Base-by-base conservation (phyloP, 2,329 filamentous ascomycete species). In the Beauveria caledonica region DNA sequence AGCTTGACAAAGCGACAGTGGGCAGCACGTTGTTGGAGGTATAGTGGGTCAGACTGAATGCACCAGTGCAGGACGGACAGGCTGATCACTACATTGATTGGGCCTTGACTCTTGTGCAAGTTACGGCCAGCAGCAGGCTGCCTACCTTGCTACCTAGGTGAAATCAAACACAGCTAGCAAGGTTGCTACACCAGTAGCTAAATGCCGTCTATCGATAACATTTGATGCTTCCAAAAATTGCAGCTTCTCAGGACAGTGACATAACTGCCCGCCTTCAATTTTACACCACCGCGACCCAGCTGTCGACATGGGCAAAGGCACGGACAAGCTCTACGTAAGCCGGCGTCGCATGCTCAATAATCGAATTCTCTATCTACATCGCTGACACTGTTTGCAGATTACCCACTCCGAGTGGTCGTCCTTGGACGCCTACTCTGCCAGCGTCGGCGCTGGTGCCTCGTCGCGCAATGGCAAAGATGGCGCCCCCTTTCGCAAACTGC, bases 391-490 rank as follows among this genome's bases (percentile, higher is more conserved):
- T 19, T 17, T 25, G 1, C 60, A 78, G 73, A 99, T 99, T 70
- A 99, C 94, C 60, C 95, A 99, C 77, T 95, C 90, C 45, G 94
- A 99, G 80, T 99, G 94, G 94, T 87, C 91, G 8, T 96, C 92
- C 6, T 86, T 88, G 52, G 92, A 97, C 74, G 86, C 90, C 62
- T 97, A 90, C 75, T 89, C 89, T 36, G 91, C 92, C 66, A 92
- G 86, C 71, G 87, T 83, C 29, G 89, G 89, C 67, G 81, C 87
- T 60, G 86, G 85, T 67, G 84, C 88, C 60, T 72, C 82, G 71
- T 74, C 80, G 73, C 72, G 80, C 52, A 75, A 75, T 23, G 83
- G 84, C 64, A 66, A 66, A 51, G 58, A 62, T 29, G 67, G 63
- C 57, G 81, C 84, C 53, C 82, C 83, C 42, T 97, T 97, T 78